Base-by-base conservation (phyloP, 106 monocot species). In the Chionographis japonica region DNA sequence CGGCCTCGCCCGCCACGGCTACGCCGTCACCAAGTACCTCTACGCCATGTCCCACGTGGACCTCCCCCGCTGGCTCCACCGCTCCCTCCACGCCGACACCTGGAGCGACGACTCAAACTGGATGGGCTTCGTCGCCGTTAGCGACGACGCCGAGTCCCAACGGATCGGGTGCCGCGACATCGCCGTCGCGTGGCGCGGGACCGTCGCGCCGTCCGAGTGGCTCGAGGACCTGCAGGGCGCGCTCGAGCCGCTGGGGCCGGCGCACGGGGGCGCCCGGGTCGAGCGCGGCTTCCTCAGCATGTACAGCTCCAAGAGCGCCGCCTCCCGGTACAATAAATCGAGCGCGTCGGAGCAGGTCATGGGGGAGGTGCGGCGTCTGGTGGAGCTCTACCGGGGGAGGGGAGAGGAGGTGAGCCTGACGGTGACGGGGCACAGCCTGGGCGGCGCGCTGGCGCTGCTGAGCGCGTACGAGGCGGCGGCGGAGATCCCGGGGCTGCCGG, bases 281-380 rank as follows among this genome's bases (percentile, higher is more conserved):
- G 85, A 92, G 63, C 82, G 80, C 43, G 91, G 91, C 14, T 92
- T 88, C 69, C 72, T 53, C 4, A 75, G 74, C 66, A 4, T 88
- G 4, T 92, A 92, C 72, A 88, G 68, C 15, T 88, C 91, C 12
- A 83, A 75, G 59, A 59, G 75, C 65, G 74, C 67, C 54, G 19
- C 65, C 0, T 72, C 91, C 2, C 38, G 68, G 40, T 83, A 75
- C 77, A 92, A 80, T 66, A 75, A 77, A 68, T 61, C 60, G 12
- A 92, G 91, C 66, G 91, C 85, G 11, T 77, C 83, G 11, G 87
- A 87, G 79, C 91, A 91, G 58, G 84, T 85, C 12, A 82, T 87
- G 78, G 59, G 16, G 41, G 87, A 91, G 74, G 60, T 87, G n/a
- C 42, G 38, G 60, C 50, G 76, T 12, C 62, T 84, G 12, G 84